phyloP scores from a whole-genome alignment of 345 rosid species.

The Bruguiera parviflora region DNA sequence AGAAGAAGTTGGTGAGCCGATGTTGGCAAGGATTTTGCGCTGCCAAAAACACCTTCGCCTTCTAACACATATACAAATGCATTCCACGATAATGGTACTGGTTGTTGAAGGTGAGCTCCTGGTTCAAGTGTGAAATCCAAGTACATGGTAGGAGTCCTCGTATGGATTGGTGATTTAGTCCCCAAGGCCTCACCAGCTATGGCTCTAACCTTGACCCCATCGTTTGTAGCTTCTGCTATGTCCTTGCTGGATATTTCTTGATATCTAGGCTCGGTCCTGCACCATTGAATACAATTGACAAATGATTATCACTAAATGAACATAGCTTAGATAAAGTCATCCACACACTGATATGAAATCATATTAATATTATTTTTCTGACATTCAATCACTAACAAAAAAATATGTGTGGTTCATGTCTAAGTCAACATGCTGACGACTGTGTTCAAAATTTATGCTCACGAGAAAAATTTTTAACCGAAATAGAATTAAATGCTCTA shows the following conservation, averaged over 20 bases:
- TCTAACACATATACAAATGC: slow-evolving; percentile 67
- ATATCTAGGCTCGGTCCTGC: slow-evolving; percentile 80
- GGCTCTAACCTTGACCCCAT: slow-evolving; percentile 65
- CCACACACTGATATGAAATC: too few species aligned
- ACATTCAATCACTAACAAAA: too few species aligned
- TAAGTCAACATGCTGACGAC: too few species aligned
- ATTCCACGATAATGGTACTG: slow-evolving; percentile 62
- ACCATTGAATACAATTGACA: too few species aligned
- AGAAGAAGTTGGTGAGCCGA: slow-evolving; percentile 62
- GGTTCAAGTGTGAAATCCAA: slow-evolving; percentile 74
- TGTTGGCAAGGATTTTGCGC: slow-evolving; percentile 26
- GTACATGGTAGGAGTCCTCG: slow-evolving; percentile 93
- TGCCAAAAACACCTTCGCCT: slow-evolving; percentile 70
- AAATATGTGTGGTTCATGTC: too few species aligned
- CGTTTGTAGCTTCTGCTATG: slow-evolving; percentile 52
- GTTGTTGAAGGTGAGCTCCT: slow-evolving; percentile 58
- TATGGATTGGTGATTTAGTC: slow-evolving; percentile 58
- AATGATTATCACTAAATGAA: too few species aligned
- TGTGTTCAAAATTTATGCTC: too few species aligned
- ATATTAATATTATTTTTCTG: too few species aligned
- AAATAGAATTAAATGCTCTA: too few species aligned
- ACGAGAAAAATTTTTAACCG: too few species aligned
- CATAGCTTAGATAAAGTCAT: too few species aligned
- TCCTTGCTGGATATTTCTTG: slow-evolving; percentile 70
- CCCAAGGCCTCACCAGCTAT: slow-evolving; percentile 91